Evolutionary conservation across 169 alveolate genomes (phyloP).

Genomic region (Pseudocohnilembus persalinus): DNA sequence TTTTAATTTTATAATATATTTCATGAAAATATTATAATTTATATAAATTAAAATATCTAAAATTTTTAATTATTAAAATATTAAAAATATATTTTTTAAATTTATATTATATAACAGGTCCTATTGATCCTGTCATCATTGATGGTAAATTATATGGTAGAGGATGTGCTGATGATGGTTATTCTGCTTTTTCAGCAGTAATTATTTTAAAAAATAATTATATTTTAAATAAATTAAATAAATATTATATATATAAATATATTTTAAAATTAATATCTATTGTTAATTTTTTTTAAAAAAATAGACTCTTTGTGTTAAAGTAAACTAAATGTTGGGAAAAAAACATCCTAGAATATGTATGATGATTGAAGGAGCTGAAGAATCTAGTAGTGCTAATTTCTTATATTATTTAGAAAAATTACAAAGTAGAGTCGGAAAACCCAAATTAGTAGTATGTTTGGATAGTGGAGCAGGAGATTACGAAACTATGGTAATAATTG

Average conservation of each 20-base stretch:
- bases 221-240: background rate
- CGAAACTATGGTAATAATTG: conserved; percentile 3
- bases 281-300: too few relatives aligned
- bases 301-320: background rate
- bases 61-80: too few relatives aligned
- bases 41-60: too few relatives aligned
- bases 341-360: conserved; percentile 76
- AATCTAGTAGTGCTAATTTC: conserved; percentile 69
- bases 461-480: conserved; percentile 81
- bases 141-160: conserved; percentile 33
- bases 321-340: conserved; percentile 46
- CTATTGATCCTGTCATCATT: background rate
- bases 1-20: too few relatives aligned
- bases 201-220: conserved; percentile 75
- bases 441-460: conserved; percentile 72
- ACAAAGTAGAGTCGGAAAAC: conserved; percentile 59
- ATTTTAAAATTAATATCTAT: too few relatives aligned
- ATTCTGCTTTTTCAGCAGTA: conserved; percentile 65
- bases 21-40: too few relatives aligned
- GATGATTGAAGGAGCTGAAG: conserved; percentile 83
- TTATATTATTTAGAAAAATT: conserved; percentile 58
- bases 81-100: too few relatives aligned
- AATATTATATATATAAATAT: too few relatives aligned
- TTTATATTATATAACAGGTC: background rate
- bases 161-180: conserved; percentile 88